These are phyloP conservation scores for Diaporthe ilicicola DNA, from an alignment of 2,329 filamentous ascomycete species.

Conservation along the genomic window DNA sequence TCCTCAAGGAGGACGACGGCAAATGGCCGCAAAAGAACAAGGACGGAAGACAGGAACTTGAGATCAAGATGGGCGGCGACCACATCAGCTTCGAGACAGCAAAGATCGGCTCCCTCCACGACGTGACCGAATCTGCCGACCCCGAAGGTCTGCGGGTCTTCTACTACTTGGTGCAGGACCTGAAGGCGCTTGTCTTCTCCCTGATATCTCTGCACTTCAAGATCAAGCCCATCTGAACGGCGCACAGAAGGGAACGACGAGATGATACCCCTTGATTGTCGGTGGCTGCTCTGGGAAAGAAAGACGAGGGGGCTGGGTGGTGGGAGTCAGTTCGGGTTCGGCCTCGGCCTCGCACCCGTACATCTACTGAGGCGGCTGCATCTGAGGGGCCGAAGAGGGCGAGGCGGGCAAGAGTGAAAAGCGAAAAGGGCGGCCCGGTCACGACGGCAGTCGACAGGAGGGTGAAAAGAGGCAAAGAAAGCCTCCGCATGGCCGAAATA, in stretches of 20 bases:
- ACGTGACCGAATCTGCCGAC: conserved; percentile 95
- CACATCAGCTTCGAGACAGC: conserved; percentile 99
- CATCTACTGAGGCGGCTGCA: not conserved
- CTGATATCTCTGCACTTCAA: conserved; percentile 98
- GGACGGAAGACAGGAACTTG: conserved; percentile 94
- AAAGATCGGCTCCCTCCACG: conserved; percentile 96
- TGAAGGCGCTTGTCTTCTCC: conserved; percentile 96
- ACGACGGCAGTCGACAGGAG: not conserved
- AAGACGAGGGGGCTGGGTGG: too few species aligned
- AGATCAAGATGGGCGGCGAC: conserved; percentile 92
- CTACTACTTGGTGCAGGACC: conserved; percentile 97
- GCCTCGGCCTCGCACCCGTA: not conserved
- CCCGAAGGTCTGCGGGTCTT: conserved; percentile 96
- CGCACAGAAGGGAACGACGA: not conserved
- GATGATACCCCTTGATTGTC: conserved; percentile 27
- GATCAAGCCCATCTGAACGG: conserved; percentile 76
- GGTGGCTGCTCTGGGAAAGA: not conserved
- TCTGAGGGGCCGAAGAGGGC: not conserved
- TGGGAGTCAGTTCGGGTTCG: not conserved
- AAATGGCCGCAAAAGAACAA: conserved; percentile 99
- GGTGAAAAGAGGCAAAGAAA: not conserved
- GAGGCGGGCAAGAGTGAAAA: not conserved
- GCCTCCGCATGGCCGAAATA: not conserved
- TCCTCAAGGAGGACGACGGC: conserved; percentile 97
- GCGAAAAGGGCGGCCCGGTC: not conserved